Evolutionary conservation across 495 filamentous ascomycete genomes (phyloP).

Genomic region (Xylaria telfairii): DNA sequence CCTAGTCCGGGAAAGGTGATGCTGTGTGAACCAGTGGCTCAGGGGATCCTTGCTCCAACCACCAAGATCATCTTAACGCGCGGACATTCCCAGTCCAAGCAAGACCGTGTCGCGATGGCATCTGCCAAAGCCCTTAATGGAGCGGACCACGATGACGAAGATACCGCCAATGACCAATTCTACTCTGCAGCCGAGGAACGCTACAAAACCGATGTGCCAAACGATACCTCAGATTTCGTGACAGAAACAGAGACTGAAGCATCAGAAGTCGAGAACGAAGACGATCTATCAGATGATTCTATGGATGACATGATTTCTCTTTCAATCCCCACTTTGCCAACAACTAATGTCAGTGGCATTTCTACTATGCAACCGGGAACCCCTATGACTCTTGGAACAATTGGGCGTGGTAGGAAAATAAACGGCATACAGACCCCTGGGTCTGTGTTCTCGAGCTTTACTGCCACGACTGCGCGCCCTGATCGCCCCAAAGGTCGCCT

Average conservation of each 20-base stretch:
- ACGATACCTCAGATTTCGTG: slow-evolving; percentile 49
- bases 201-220: slow-evolving; percentile 46
- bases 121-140: slow-evolving; percentile 58
- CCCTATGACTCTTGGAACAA: slow-evolving; percentile 62
- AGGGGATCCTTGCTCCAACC: slow-evolving; percentile 75
- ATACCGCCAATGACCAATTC: slow-evolving; percentile 86
- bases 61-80: slow-evolving; percentile 73
- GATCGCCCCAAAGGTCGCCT: slow-evolving; percentile 62
- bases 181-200: slow-evolving; percentile 85
- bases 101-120: slow-evolving; percentile 37
- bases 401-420: slow-evolving; percentile 55
- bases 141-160: slow-evolving; percentile 72
- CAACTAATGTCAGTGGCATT: slow-evolving; percentile 68
- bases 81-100: slow-evolving; percentile 57
- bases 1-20: slow-evolving; percentile 82
- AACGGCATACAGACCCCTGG: slow-evolving; percentile 78
- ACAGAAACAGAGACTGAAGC: slow-evolving; percentile 66
- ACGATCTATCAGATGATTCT: slow-evolving; percentile 75
- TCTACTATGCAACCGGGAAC: slow-evolving; percentile 76
- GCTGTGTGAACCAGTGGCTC: slow-evolving; percentile 77
- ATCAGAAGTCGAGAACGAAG: slow-evolving; percentile 65
- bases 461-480: slow-evolving; percentile 74
- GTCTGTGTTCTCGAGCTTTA: slow-evolving; percentile 85
- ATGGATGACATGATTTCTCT: slow-evolving; percentile 85
- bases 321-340: slow-evolving; percentile 74